Base-by-base conservation (phyloP, 1,284 basidiomycete genomes). In the Austroboletus novae-zelandiae region DNA sequence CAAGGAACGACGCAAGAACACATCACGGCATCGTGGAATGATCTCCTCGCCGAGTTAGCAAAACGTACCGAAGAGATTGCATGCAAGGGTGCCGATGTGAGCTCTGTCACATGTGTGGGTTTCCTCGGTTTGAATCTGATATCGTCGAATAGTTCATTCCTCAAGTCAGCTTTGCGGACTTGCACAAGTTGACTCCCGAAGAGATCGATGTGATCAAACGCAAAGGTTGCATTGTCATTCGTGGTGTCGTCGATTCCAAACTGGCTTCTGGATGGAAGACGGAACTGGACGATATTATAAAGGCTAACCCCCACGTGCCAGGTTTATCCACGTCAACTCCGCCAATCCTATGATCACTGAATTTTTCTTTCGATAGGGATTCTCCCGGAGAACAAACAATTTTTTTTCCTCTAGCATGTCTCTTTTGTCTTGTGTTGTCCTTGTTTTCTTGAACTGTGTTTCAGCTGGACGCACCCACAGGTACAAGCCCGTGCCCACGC, bases 401-500 rank as follows among this genome's bases (percentile, higher is more conserved):
- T 89, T 64, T 87, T 84, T 68, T 70, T 81, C 58, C 75, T 86
- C 32, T 87, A 86, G 86, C 86, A 57, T 37, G 79, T 69, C 2
- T 3, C 1, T 56, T 41, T 35, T n/a, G 23, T 5, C 11, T 9
- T 0, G 3, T 39, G 15, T 35, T 35, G 15, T 40, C 2, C 5
- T 7, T 1, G 27, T 10, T 40, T 32, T 48, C 25, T 20, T 39
- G 43, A 44, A 44, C 43, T 11, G 32, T 11, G 20, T 13, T 35
- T 8, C 41, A 86, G 85, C 61, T 88, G 85, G 85, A 85, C 84
- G 9, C 80, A 76, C 52, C 71, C 84, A 3, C 86, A 88, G 65
- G 78, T 88, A 29, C 77, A 80, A 61, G 89, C 89, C 6, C 81
- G 89, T 18, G 77, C 85, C 4, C 87, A 92, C 60, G 84, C 86